Base-by-base conservation (phyloP, 345 rosid species). In the Conringia planisiliqua region DNA sequence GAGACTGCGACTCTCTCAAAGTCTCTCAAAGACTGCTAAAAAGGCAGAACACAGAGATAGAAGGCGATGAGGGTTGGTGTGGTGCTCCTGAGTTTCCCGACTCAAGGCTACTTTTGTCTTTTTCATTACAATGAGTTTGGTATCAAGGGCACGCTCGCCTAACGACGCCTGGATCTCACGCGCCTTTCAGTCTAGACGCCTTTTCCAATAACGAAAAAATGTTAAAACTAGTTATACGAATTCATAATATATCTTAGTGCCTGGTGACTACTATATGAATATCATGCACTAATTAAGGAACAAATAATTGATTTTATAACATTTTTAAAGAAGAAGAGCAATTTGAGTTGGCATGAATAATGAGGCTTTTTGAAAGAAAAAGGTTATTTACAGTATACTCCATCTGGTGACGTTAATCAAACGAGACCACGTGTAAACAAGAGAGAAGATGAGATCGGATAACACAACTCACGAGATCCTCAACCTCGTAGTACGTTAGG, bases 31-130 rank as follows among this genome's bases (percentile, higher is more conserved):
- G 35, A n/a, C 18, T 35, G 2, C 24, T 22, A 22, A 16, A 46
- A 11, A 64, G 51, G 69, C 24, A 39, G 10, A 59, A 46, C 0
- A 7, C 47, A 33, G 62, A 50, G 63, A 72, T 59, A 52, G 73
- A 76, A 44, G 73, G 66, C 54, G 59, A 64, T 44, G 68, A 51
- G 65, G 74, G 72, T 77, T 71, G 72, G 68, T 72, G 75, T 74
- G 75, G 79, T 76, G 61, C 70, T 68, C 52, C 32, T 69, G 65
- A 2, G 22, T 47, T 50, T 74, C 73, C 38, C 2, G n/a, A 36
- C 52, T 39, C 5, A 7, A 36, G 80, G 77, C 10, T 40, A 65
- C 2, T 35, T 35, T 58, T 35, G 63, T 58, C 63, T 17, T 58
- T 57, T 29, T 1, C 5, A 0, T 13, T 13, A 27, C 20, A 29